Percentiles rank a stretch among this genome's conserved stretches.
These are phyloP conservation scores for Penicillium brasilianum DNA, from an alignment of 2,329 filamentous ascomycete species.

Conservation along the genomic window DNA sequence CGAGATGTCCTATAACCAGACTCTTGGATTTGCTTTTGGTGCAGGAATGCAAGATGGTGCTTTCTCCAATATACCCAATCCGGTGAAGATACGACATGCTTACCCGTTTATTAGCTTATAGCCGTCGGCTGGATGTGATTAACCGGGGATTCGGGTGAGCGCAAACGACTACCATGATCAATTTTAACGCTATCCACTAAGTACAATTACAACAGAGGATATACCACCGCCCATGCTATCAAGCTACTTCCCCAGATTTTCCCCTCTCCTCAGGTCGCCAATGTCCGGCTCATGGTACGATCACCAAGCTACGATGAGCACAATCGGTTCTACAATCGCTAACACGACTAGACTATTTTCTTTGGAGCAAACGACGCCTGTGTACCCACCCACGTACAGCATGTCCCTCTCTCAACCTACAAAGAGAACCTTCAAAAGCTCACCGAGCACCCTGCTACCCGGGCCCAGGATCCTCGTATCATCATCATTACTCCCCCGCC, in stretches of 20 bases:
- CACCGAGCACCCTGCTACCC: conserved; percentile 71
- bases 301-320: neutral
- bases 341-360: conserved; percentile 66
- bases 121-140: conserved; percentile 79
- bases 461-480: conserved; percentile 73
- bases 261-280: conserved; percentile 63
- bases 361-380: conserved; percentile 92
- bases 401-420: conserved; percentile 78
- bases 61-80: too few relatives aligned
- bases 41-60: conserved; percentile 71
- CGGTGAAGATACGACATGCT: too few relatives aligned
- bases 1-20: conserved; percentile 66
- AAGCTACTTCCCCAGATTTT: conserved; percentile 72
- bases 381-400: conserved; percentile 70
- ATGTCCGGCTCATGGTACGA: conserved; percentile 50
- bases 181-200: neutral
- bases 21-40: conserved; percentile 74
- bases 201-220: conserved; percentile 60
- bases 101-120: conserved; percentile 62
- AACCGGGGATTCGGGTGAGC: conserved; percentile 77
- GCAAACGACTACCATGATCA: neutral
- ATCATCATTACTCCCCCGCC: conserved; percentile 80
- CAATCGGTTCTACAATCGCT: neutral
- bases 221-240: conserved; percentile 78
- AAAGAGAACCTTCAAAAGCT: conserved; percentile 73